phyloP scores from a whole-genome alignment of 306 rosid species.

The Cicer pinnatifidum region DNA sequence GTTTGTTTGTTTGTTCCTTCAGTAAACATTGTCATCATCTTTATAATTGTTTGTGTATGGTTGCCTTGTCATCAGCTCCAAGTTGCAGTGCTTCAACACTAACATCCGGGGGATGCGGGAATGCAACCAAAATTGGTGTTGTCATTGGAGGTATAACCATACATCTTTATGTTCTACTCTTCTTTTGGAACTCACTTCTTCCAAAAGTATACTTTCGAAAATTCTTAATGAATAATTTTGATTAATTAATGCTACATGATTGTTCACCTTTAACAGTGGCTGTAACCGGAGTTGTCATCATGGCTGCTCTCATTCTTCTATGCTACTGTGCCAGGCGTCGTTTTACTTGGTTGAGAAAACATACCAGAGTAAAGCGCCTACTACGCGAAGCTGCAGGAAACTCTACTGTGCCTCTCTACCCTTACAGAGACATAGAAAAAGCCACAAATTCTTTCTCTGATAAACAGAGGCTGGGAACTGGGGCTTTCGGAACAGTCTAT shows the following conservation, averaged over 20 bases:
- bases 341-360: slow-evolving; percentile 66
- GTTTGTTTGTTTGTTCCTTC: not conserved
- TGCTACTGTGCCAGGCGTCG: slow-evolving; percentile 71
- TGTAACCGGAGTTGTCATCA: slow-evolving; percentile 57
- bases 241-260: slow-evolving; percentile 18
- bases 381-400: slow-evolving; percentile 81
- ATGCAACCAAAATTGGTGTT: slow-evolving; percentile 50
- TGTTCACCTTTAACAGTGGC: slow-evolving; percentile 52
- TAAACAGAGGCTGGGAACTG: slow-evolving; percentile 81
- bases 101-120: slow-evolving; percentile 61
- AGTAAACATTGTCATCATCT: slow-evolving; percentile 4
- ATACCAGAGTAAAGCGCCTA: slow-evolving; percentile 67
- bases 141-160: slow-evolving; percentile 68
- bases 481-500: slow-evolving; percentile 94
- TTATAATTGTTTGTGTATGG: slow-evolving; percentile 42
- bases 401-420: slow-evolving; percentile 74
- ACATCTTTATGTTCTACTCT: not conserved
- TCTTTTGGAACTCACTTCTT: no score
- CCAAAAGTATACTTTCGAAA: not conserved
- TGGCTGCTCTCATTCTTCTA: slow-evolving; percentile 56
- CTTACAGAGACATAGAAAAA: slow-evolving; percentile 74
- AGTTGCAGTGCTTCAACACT: slow-evolving; percentile 55
- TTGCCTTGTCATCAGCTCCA: slow-evolving; percentile 43
- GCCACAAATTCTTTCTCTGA: slow-evolving; percentile 85
- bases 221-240: not conserved